Evolutionary conservation across 179 eudicot genomes (phyloP).

Genomic region (Silene noctiflora): DNA sequence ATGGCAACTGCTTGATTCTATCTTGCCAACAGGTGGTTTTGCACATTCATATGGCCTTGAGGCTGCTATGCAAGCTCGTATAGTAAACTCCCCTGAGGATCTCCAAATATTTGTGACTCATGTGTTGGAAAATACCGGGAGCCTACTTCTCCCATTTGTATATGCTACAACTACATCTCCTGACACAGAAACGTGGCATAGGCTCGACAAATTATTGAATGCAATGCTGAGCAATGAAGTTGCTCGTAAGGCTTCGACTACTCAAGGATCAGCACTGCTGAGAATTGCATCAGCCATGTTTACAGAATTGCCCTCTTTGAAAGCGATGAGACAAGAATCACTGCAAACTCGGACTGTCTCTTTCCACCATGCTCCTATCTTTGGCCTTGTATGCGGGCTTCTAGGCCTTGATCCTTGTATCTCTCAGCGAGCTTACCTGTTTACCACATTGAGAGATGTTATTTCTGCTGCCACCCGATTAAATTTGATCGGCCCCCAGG

Average conservation of each 20-base stretch:
- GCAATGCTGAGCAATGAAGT: conserved; percentile 76
- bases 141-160: conserved; percentile 79
- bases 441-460: conserved; percentile 63
- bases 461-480: conserved; percentile 89
- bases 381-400: conserved; percentile 77
- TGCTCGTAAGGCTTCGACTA: conserved; percentile 68
- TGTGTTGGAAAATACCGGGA: conserved; percentile 60
- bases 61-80: conserved; percentile 68
- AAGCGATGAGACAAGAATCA: conserved; percentile 55
- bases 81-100: conserved; percentile 50
- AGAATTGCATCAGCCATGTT: conserved; percentile 71
- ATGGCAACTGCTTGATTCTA: conserved; percentile 87
- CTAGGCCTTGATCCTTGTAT: conserved; percentile 50
- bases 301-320: conserved; percentile 57
- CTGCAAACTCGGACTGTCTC: conserved; percentile 29
- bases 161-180: conserved; percentile 44
- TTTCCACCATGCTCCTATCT: conserved; percentile 86
- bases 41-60: conserved; percentile 89
- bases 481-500: conserved; percentile 78
- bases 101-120: conserved; percentile 55
- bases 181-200: conserved; percentile 48
- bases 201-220: conserved; percentile 53
- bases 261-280: conserved; percentile 87
- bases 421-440: conserved; percentile 72
- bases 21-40: conserved; percentile 90